Percentiles rank a stretch among this genome's conserved stretches.
Conservation (phyloP, 495 filamentous ascomycete genomes). For the Podospora comata region DNA sequence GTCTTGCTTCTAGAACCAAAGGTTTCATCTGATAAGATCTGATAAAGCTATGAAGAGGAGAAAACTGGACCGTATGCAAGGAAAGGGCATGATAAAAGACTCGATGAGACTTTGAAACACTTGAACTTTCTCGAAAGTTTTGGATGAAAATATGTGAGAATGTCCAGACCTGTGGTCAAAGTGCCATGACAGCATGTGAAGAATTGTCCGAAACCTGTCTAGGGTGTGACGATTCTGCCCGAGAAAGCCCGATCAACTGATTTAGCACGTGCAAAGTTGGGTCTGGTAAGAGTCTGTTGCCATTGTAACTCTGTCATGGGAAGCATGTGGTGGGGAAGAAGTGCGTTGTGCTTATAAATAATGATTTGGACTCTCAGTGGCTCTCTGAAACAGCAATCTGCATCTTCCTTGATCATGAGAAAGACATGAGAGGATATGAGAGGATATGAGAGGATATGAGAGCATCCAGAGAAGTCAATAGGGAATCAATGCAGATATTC, state of each 20-base stretch:
- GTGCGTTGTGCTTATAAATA: background rate
- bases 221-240: background rate
- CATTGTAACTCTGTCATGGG: background rate
- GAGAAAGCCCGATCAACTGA: background rate
- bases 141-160: background rate
- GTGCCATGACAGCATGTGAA: background rate
- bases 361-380: background rate
- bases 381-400: background rate
- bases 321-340: background rate
- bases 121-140: background rate
- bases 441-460: background rate
- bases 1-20: background rate
- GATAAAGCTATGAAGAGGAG: background rate
- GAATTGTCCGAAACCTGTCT: background rate
- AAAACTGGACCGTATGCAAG: background rate
- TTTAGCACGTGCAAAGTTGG: background rate
- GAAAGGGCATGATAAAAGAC: background rate
- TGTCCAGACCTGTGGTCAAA: background rate
- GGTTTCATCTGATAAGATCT: constrained; percentile 9
- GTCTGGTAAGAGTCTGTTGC: background rate
- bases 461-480: background rate
- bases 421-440: background rate
- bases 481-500: background rate
- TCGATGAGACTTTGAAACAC: background rate
- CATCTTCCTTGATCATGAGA: background rate